Conservation (phyloP, 768 basidiomycete genomes). For the Leccinellum rugosiceps region DNA sequence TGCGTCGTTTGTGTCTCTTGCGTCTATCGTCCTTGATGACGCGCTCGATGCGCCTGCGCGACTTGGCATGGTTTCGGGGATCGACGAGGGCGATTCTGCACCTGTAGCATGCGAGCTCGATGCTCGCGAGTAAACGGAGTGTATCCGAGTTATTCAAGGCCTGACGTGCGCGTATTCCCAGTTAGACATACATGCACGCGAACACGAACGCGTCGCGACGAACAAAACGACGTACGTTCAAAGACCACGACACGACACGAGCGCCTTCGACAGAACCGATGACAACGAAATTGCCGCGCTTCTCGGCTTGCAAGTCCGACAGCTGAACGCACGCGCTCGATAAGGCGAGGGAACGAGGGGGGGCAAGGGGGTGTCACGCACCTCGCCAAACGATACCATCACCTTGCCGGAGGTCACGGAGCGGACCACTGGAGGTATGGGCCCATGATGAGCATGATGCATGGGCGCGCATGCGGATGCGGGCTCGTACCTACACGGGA, state of each 20-base stretch:
- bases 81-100: slow-evolving; percentile 67
- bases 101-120: slow-evolving; percentile 80
- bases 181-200: slow-evolving; percentile 7
- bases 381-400: slow-evolving; percentile 69
- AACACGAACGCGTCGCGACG: not conserved
- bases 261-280: slow-evolving; percentile 73
- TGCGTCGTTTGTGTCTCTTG: slow-evolving; percentile 74
- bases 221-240: slow-evolving; percentile 55
- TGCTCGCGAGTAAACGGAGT: slow-evolving; percentile 74
- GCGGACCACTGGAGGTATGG: slow-evolving; percentile 29
- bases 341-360: not conserved
- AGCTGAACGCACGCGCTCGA: slow-evolving; percentile 35
- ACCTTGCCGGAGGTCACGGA: slow-evolving; percentile 63
- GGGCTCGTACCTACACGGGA: slow-evolving; percentile 70
- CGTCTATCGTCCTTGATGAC: slow-evolving; percentile 85
- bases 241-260: slow-evolving; percentile 79
- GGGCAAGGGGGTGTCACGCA: slow-evolving; percentile 28
- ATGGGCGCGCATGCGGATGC: not conserved
- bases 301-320: slow-evolving; percentile 78
- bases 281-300: slow-evolving; percentile 84
- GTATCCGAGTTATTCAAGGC: slow-evolving; percentile 83
- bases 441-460: slow-evolving; percentile 6
- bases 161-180: slow-evolving; percentile 34
- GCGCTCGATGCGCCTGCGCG: slow-evolving; percentile 69
- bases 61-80: slow-evolving; percentile 61